Percentiles rank a stretch among this genome's conserved stretches.
These are phyloP conservation scores for Euphrasia confusa DNA, from an alignment of 257 asterid genomes.

Conservation along the genomic window DNA sequence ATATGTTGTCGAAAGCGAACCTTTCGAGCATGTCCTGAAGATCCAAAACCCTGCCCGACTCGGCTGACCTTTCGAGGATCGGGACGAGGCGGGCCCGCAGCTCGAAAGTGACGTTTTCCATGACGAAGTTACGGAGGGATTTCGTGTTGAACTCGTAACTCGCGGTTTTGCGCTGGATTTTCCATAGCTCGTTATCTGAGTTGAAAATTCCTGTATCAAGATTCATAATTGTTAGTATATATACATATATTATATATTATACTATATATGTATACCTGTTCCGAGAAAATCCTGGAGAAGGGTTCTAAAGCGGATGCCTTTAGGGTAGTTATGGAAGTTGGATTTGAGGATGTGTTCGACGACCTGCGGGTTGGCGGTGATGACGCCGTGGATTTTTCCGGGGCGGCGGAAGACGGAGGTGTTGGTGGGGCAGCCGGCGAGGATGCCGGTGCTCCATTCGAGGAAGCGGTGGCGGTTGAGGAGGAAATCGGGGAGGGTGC, in stretches of 20 bases:
- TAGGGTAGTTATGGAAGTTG: slow-evolving; percentile 70
- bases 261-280: background rate
- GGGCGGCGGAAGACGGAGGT: slow-evolving; percentile 73
- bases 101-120: slow-evolving; percentile 58
- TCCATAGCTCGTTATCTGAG: slow-evolving; percentile 66
- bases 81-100: slow-evolving; percentile 49
- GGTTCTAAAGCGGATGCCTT: slow-evolving; percentile 54
- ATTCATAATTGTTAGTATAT: background rate
- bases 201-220: slow-evolving; percentile 57
- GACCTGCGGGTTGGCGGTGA: slow-evolving; percentile 62
- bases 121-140: slow-evolving; percentile 68
- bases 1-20: slow-evolving; percentile 77
- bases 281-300: slow-evolving; percentile 75
- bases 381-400: slow-evolving; percentile 61
- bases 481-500: slow-evolving; percentile 69
- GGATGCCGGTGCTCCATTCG: slow-evolving; percentile 64
- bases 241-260: no score
- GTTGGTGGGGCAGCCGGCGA: slow-evolving; percentile 48
- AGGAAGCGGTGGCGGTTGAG: slow-evolving; percentile 81
- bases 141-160: slow-evolving; percentile 83
- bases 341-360: slow-evolving; percentile 73
- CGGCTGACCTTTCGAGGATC: slow-evolving; percentile 37
- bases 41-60: slow-evolving; percentile 34
- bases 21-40: slow-evolving; percentile 69
- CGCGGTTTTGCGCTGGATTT: slow-evolving; percentile 70